These are phyloP conservation scores for Gaertneriomyces semiglobifer DNA, from an alignment of 192 early-diverging fungal species.

Conservation along the genomic window DNA sequence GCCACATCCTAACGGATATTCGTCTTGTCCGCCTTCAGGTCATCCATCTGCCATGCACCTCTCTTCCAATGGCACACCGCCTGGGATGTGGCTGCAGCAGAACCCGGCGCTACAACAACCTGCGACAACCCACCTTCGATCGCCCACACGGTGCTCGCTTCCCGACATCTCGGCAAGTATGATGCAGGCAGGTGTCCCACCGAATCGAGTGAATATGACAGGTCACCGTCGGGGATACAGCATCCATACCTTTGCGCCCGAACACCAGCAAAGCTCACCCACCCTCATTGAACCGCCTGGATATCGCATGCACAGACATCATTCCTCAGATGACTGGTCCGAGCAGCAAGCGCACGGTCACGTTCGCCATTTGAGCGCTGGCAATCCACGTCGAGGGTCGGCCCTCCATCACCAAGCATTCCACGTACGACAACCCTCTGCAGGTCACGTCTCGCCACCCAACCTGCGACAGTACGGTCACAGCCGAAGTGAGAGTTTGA, in stretches of 20 bases:
- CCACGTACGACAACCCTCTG: not conserved
- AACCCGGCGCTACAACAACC: not conserved
- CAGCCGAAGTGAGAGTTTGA: constrained; percentile 3
- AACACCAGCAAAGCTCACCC: not conserved
- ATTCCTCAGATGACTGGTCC: not conserved
- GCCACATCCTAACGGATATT: too few relatives aligned
- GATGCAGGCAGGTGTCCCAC: not conserved
- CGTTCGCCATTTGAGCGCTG: not conserved
- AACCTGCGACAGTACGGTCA: constrained; percentile 4
- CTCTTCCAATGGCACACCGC: not conserved
- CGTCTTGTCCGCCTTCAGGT: too few relatives aligned
- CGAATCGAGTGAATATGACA: not conserved
- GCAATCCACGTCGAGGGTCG: not conserved
- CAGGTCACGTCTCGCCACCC: not conserved
- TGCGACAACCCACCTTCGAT: not conserved
- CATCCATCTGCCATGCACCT: too few relatives aligned
- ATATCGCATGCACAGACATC: not conserved
- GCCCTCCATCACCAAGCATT: constrained; percentile 2
- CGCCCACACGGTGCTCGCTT: constrained; percentile 8
- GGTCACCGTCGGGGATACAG: constrained; percentile 27
- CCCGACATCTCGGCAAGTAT: constrained; percentile 8
- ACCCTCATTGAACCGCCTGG: not conserved
- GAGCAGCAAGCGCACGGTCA: not conserved
- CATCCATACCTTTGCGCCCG: constrained; percentile 8
- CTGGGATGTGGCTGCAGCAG: not conserved